Base-by-base conservation (phyloP, 176 grass and related monocot genomes). In the Carex scoparia region DNA sequence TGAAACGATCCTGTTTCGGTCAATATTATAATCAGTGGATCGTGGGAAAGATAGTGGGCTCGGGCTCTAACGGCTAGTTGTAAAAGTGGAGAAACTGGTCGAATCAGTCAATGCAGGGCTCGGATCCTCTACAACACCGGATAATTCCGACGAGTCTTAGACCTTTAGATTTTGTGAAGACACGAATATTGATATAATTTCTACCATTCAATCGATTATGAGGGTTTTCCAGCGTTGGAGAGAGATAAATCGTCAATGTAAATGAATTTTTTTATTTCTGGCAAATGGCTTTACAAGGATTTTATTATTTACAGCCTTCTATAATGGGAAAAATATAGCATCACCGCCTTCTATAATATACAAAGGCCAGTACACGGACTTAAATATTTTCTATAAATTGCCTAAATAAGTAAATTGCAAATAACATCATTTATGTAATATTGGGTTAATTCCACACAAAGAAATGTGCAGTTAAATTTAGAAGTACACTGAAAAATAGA, bases 21-120 rank as follows among this genome's bases (percentile, higher is more conserved):
- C 48, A 63, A 81, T 27, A n/a, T 53, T 54, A 51, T 30, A 30
- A 83, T 51, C 0, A 28, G 3, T 7, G 8, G 23, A 83, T 83
- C 40, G 80, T 83, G 80, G 80, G 59, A 0, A 13, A 0, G 40
- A 30, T 66, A 12, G 62, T 65, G 62, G 79, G 37, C 6, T 31
- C 80, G 31, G 62, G 46, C 44, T 68, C 40, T 67, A 83, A 83
- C 80, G 80, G 80, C 80, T 83, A 83, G 80, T 83, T 83, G 57
- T n/a, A 68, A 51, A 65, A 19, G 60, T 51, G 0, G 19, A 0
- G 19, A 51, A 51, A 32, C 38, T 83, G 80, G 61, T 83, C 46
- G 42, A 42, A 80, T 62, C 30, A 61, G 61, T 66, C 62, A 83
- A 44, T 42, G 4, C 3, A 1, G 1, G 11, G 1, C 6, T 2